A percentile compares a stretch with the other conserved stretches of the same genome.
Evolutionary conservation across 2,329 filamentous ascomycete species (phyloP).

Genomic region (Neonectria hederae): DNA sequence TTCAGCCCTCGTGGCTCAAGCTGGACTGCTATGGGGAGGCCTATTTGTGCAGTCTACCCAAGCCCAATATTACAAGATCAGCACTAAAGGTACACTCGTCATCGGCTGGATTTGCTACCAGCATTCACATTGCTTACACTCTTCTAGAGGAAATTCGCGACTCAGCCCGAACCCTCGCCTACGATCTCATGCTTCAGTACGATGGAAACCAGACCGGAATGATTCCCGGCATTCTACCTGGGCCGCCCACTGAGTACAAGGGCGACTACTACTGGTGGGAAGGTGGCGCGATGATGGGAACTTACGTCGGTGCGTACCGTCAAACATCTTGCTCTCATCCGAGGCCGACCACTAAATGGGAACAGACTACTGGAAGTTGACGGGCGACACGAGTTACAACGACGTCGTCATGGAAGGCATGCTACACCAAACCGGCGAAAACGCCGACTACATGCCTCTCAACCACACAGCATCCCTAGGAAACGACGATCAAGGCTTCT

Average conservation of each 20-base stretch:
- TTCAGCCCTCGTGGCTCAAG: conserved; percentile 21
- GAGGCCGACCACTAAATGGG: neutral
- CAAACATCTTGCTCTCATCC: no score
- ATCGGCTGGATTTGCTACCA: neutral
- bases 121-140: neutral
- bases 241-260: conserved; percentile 56
- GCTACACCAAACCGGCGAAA: conserved; percentile 66
- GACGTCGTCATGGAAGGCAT: conserved; percentile 64
- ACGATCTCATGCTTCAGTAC: conserved; percentile 62
- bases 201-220: conserved; percentile 60
- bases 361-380: conserved; percentile 72
- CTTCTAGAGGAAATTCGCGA: conserved; percentile 56
- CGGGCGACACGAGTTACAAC: conserved; percentile 72
- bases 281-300: conserved; percentile 73
- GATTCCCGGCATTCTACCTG: conserved; percentile 66
- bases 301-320: conserved; percentile 59
- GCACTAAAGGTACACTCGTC: conserved; percentile 35
- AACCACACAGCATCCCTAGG: conserved; percentile 69
- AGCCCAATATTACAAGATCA: conserved; percentile 45
- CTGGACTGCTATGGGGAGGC: conserved; percentile 26
- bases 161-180: conserved; percentile 58
- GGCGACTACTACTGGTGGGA: conserved; percentile 81
- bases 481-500: conserved; percentile 78
- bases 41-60: conserved; percentile 29
- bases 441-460: conserved; percentile 66